Base-by-base conservation (phyloP, 1,284 basidiomycete genomes). In the Leccinum pachyderme region DNA sequence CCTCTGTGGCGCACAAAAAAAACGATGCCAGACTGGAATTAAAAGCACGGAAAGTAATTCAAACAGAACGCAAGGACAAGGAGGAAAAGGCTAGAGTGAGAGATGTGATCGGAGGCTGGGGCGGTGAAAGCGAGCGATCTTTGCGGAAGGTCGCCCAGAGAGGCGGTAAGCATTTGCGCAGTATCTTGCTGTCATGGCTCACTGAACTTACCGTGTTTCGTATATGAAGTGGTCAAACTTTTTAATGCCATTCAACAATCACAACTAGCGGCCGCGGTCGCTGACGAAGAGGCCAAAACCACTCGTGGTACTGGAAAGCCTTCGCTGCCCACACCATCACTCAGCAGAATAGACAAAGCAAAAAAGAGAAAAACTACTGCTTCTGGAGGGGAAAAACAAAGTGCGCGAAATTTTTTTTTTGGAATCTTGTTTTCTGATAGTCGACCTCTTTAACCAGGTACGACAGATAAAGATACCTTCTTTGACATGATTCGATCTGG, bases 221-320 rank as follows among this genome's bases (percentile, higher is more conserved):
- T 46, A 29, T 6, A 22, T 57, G 6, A 54, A 92, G 89, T 92
- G 45, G 89, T 92, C 11, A 85, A 88, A 63, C 74, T 92, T 12
- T 92, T 92, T 74, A 92, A 92, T 64, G 83, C 81, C 2, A 88
- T 92, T 51, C 90, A 91, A 61, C 87, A 90, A 62, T 83, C 89
- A 9, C 89, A 92, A 63, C 72, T 77, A 7, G 79, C 78, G 6
- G 75, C 80, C 2, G 69, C 76, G 15, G 77, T 69, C 7, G 78
- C 77, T 18, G 78, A 76, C 25, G 82, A 84, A 65, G 78, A 83
- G 55, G 66, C 77, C 49, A 89, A 87, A 69, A 73, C 78, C 13
- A 68, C 75, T 22, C 77, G 86, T 63, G 90, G 90, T 4, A 78
- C 81, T 11, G 89, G 89, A 31, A 91, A 88, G 63, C 83, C 88